Base-by-base conservation (phyloP, 768 basidiomycete species). In the Phaffia tasmanica region DNA sequence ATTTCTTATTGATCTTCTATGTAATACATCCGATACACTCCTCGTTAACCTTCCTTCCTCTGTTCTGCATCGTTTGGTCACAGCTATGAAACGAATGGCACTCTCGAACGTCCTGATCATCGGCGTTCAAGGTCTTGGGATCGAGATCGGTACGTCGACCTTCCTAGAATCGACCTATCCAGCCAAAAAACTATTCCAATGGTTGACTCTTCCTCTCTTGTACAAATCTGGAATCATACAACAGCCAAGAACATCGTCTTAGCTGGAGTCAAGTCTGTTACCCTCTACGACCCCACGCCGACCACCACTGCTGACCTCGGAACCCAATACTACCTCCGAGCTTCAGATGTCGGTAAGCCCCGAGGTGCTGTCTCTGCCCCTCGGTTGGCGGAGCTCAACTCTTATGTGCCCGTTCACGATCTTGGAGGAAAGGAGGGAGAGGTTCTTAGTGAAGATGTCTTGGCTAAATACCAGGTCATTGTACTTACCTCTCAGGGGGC, bases 21-120 rank as follows among this genome's bases (percentile, higher is more conserved):
- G 55, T 14, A 15, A 35, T 47, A 42, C 11, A 42, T 11, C 35
- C 11, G 53, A 54, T 23, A 23, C 23, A 4, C 50, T 51, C 16
- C 16, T 51, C 23, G 50, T 16, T 51, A 51, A 51, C 50, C 3
- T 21, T 19, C 25, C 1, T 32, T 42, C 53, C 14, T 21, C 0
- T 56, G 30, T 30, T 14, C 21, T 18, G 25, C 29, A 27, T 18
- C 61, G 3, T 29, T 8, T 3, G 1, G 11, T 11, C 18, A 3
- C 42, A 97, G 94, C 94, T 55, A 98, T 98, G 95, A 95, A 95
- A 81, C 86, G 86, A 74, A 98, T 99, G 95, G 94, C 95, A 8
- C 81, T 83, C 19, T 97, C 93, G 48, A 95, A 95, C 74, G 87
- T 98, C 51, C 83, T 99, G 70, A 84, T 99, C 70, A 85, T 95